Base-by-base conservation (phyloP, 768 basidiomycete species). In the Psilocybe azurescens region DNA sequence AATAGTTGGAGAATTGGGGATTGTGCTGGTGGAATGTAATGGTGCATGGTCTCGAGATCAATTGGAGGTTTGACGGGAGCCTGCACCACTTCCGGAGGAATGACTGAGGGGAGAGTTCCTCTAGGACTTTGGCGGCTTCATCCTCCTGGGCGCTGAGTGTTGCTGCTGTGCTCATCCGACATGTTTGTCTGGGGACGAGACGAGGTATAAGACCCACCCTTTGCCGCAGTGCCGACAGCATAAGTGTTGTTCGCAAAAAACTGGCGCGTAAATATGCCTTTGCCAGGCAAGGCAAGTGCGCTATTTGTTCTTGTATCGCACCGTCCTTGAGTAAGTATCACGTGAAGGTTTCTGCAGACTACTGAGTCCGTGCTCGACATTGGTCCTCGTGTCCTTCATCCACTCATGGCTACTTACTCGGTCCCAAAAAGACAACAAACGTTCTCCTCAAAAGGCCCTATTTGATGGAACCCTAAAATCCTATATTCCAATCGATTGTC, bases 1-100 rank as follows among this genome's bases (percentile, higher is more conserved):
- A 94, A 72, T 67, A 88, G 87, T 62, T 85, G 79, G 5, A 94
- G 85, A 3, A 94, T 79, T 1, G 93, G 93, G 72, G 93, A 91
- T 55, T 86, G 81, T 1, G 82, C 79, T n/a, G 91, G 90, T 3
- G 92, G 91, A 18, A 94, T 84, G 67, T 88, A 63, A 57, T 71
- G 70, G 57, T 70, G 69, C 69, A 71, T 71, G 44, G 61, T 59
- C 36, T 63, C 81, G 65, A 83, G 79, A 58, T 76, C 63, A 58
- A 60, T 14, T 1, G 36, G 32, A 14, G 11, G 41, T 16, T 44
- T 13, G 14, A 24, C 20, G 16, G 16, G 16, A 41, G 60, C 36
- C 32, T 52, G 20, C 13, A 55, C 44, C 2, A 52, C 53, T 32
- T 54, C 56, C 33, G 56, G 53, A 41, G 56, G 54, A 41, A 56